A percentile compares a stretch with the other conserved stretches of the same genome.
These are phyloP conservation scores for Gonium pectorale DNA, from an alignment of 139 green algal genomes.

Conservation along the genomic window DNA sequence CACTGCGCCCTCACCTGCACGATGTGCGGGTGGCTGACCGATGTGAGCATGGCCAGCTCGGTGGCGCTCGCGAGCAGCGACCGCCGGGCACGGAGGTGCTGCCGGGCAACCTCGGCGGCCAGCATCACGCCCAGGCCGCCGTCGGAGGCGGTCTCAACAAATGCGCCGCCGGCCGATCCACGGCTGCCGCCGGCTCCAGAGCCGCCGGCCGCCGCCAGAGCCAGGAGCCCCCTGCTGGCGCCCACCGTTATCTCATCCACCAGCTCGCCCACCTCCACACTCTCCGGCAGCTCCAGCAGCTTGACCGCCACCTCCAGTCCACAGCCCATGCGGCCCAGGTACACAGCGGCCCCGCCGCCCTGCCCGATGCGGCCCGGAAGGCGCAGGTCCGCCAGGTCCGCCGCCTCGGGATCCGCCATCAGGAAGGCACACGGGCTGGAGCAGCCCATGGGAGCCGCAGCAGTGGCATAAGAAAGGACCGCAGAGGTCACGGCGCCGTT, in stretches of 20 bases:
- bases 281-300: background rate
- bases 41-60: slow-evolving; percentile 26
- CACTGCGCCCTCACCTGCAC: slow-evolving; percentile 18
- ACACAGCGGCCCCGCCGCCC: slow-evolving; percentile 1
- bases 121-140: background rate
- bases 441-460: no score
- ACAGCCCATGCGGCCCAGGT: background rate
- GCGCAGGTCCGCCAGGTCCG: background rate
- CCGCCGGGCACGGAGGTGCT: slow-evolving; percentile 18
- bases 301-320: slow-evolving; percentile 35
- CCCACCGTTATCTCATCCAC: slow-evolving; percentile 4
- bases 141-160: background rate
- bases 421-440: no score
- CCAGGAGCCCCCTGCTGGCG: background rate
- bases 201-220: no score
- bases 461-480: no score
- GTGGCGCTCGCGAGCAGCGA: slow-evolving; percentile 6
- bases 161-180: no score
- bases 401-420: background rate
- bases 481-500: no score
- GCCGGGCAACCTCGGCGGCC: slow-evolving; percentile 10
- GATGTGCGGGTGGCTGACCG: slow-evolving; percentile 22
- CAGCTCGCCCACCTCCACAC: background rate
- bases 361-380: background rate
- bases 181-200: no score